Conservation (phyloP, 2,329 filamentous ascomycete species). For the Tolypocladium ovalisporum region DNA sequence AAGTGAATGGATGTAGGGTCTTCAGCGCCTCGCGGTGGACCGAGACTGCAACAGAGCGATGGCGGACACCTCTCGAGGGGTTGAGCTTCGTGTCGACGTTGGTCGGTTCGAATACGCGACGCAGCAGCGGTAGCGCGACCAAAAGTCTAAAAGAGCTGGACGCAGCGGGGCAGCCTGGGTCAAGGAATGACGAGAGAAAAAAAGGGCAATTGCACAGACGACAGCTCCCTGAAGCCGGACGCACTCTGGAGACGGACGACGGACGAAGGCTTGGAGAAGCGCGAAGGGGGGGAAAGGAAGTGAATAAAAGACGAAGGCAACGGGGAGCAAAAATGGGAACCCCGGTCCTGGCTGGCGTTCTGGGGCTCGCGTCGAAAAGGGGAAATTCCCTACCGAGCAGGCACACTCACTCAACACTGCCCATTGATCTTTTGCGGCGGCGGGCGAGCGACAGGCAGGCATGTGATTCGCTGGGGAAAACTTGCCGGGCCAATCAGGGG, state of each 20-base stretch:
- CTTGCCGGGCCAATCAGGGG: constrained; percentile 10
- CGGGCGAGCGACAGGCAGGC: constrained; percentile 4
- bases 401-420: constrained; percentile 8
- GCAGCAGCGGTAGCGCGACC: background rate
- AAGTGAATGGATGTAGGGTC: background rate
- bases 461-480: constrained; percentile 20
- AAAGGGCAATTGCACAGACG: constrained; percentile 8
- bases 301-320: constrained; percentile 9
- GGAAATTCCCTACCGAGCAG: constrained; percentile 18
- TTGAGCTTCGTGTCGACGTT: background rate
- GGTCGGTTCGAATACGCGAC: background rate
- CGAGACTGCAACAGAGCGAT: background rate
- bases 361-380: constrained; percentile 19
- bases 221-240: constrained; percentile 12
- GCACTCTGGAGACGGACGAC: background rate
- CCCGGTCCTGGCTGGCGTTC: constrained; percentile 1
- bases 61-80: background rate
- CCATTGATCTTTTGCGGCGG: background rate
- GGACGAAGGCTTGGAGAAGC: background rate
- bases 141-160: background rate
- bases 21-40: background rate
- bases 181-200: constrained; percentile 2
- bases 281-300: constrained; percentile 10
- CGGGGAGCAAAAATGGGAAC: constrained; percentile 1
- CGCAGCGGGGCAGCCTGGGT: background rate